phyloP scores from a whole-genome alignment of 2,329 filamentous ascomycete species.

The Penicillium verrucosum region DNA sequence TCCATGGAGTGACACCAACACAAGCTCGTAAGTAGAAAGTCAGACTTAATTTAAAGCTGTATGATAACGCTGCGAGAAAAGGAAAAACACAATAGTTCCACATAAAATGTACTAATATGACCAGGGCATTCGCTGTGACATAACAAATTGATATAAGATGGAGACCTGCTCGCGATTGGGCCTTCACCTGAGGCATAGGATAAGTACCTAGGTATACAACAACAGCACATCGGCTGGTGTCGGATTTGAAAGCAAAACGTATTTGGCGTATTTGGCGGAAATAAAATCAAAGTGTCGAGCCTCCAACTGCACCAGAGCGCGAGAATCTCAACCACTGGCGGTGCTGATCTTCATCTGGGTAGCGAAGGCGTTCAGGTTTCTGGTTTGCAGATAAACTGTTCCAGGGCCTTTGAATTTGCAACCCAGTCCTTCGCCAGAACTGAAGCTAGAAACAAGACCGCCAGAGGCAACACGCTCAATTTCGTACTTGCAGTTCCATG shows the following conservation, averaged over 20 bases:
- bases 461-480: conserved; percentile 87
- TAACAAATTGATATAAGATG: not conserved
- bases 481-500: conserved; percentile 94
- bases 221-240: not conserved
- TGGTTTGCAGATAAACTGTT: conserved; percentile 87
- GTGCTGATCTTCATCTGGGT: no score
- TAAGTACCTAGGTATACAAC: not conserved
- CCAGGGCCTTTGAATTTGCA: conserved; percentile 92
- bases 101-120: not conserved
- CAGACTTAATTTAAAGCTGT: not conserved
- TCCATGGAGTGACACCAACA: not conserved
- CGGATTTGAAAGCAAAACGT: no score
- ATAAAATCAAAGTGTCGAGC: no score
- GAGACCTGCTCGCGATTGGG: not conserved
- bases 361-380: conserved; percentile 59
- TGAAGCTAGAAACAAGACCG: conserved; percentile 83
- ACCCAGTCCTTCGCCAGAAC: conserved; percentile 80
- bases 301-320: no score
- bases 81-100: not conserved
- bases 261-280: no score
- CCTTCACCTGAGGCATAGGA: not conserved
- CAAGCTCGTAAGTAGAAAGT: not conserved
- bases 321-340: no score
- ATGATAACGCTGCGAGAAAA: not conserved
- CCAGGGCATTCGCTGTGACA: not conserved